Evolutionary conservation across 176 grass and related monocot species (phyloP), one percentile per base, ranked within the genome.

Genomic region (Raddia distichophylla): DNA sequence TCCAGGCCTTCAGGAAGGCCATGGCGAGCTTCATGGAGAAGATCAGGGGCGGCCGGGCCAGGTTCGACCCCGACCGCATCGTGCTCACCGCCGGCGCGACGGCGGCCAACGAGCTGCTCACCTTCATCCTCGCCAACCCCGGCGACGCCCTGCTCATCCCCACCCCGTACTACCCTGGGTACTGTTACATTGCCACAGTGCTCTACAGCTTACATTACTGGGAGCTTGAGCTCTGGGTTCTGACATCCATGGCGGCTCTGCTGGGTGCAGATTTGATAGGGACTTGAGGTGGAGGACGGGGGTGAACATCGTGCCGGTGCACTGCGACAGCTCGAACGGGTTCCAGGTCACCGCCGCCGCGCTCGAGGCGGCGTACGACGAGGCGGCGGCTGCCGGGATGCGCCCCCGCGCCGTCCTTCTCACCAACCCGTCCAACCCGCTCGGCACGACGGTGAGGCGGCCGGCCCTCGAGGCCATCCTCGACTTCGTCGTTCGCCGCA

Each of bases 91-190:
- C 94, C 50, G 94, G 94, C 68, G 94, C 94, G 0, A 97, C 94
- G 1, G 94, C 94, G 5, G 91, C 91, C 33, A 97, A 97, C 81
- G 94, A 97, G 82, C 89, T 97, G 51, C 79, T 97, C 56, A 89
- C 84, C 3, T 97, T 97, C 59, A 85, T 93, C 81, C 76, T 97
- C 2, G 91, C 91, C 62, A 81, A 97, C 80, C 94, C 94, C 0
- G 91, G 94, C 14, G 91, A 97, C 84, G 89, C 86, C 64, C 76
- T 97, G 8, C 84, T 97, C 1, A 85, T 97, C 86, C 94, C 94
- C 16, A 93, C 91, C 14, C 94, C 94, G 4, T 97, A 93, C 84
- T 97, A 97, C 79, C 94, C 94, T 7, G 94, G 94, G 94, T 97
- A 71, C 71, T 66, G 59, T 81, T 80, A 7, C 76, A 80, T 74